Evolutionary conservation across 108 stramenopile genomes (phyloP).

Genomic region (Chaetoceros muelleri): DNA sequence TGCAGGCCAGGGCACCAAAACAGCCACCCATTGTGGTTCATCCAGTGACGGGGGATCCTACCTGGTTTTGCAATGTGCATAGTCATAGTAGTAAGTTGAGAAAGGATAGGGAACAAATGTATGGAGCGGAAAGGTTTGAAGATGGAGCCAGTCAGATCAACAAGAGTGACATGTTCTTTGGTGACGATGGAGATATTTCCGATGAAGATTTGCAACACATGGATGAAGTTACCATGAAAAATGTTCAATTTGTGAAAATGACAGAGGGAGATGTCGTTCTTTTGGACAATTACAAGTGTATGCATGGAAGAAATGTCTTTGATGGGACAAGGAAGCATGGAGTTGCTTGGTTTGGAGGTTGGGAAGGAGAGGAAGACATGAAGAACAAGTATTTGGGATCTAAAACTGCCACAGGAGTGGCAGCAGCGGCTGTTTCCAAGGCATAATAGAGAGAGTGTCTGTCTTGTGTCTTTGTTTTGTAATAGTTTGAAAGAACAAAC

Average conservation of each 20-base stretch:
- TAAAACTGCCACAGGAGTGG: not conserved
- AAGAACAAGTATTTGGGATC: constrained; percentile 12
- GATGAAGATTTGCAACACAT: constrained; percentile 66
- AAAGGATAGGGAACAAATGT: constrained; percentile 73
- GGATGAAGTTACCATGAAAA: constrained; percentile 80
- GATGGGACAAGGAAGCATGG: constrained; percentile 88
- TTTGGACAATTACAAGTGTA: constrained; percentile 87
- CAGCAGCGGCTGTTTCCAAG: not conserved
- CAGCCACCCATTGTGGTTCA: constrained; percentile 82
- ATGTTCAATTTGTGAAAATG: constrained; percentile 78
- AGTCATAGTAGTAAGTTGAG: constrained; percentile 75
- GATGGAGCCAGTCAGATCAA: constrained; percentile 88
- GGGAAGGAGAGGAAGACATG: constrained; percentile 84
- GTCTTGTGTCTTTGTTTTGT: too few relatives aligned
- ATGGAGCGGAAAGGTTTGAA: constrained; percentile 83
- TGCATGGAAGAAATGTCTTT: constrained; percentile 89
- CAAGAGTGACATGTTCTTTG: constrained; percentile 89
- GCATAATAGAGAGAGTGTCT: too few relatives aligned
- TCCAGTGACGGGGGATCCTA: constrained; percentile 77
- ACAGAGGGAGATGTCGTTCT: constrained; percentile 80
- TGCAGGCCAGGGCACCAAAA: constrained; percentile 75
- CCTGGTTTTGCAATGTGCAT: constrained; percentile 91
- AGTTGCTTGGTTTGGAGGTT: constrained; percentile 88
- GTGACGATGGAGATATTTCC: constrained; percentile 68
- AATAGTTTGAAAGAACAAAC: too few relatives aligned